phyloP scores from a whole-genome alignment of 495 filamentous ascomycete genomes.

The Pyronema domesticum region DNA sequence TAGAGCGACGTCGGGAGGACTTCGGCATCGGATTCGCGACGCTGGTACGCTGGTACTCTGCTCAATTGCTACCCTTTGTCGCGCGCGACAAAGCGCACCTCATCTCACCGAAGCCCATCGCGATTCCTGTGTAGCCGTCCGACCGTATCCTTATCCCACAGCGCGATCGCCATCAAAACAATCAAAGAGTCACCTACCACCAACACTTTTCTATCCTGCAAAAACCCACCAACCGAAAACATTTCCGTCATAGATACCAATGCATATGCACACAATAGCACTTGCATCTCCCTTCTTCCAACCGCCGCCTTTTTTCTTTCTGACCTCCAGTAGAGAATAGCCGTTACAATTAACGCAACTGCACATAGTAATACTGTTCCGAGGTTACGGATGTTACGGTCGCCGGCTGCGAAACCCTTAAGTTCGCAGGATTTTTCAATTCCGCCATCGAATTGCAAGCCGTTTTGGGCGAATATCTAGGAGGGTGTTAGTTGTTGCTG shows the following conservation, averaged over 20 bases:
- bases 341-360: constrained; percentile 50
- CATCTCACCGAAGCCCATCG: no score
- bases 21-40: background rate
- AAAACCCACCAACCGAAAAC: constrained; percentile 76
- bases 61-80: background rate
- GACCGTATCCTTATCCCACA: no score
- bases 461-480: constrained; percentile 15
- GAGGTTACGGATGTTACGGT: constrained; percentile 56
- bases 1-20: background rate
- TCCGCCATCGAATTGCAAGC: background rate
- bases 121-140: no score
- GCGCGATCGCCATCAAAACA: no score
- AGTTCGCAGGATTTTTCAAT: constrained; percentile 15
- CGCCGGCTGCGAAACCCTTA: constrained; percentile 21
- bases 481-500: background rate
- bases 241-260: constrained; percentile 89
- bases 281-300: constrained; percentile 88
- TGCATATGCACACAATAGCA: constrained; percentile 76
- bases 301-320: constrained; percentile 89
- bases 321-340: constrained; percentile 56
- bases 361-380: constrained; percentile 84
- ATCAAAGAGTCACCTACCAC: constrained; percentile 11
- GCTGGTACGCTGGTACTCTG: no score
- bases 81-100: background rate
- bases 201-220: constrained; percentile 12